Evolutionary conservation across 2,329 filamentous ascomycete species (phyloP).

Genomic region (Fusarium nematophilum): DNA sequence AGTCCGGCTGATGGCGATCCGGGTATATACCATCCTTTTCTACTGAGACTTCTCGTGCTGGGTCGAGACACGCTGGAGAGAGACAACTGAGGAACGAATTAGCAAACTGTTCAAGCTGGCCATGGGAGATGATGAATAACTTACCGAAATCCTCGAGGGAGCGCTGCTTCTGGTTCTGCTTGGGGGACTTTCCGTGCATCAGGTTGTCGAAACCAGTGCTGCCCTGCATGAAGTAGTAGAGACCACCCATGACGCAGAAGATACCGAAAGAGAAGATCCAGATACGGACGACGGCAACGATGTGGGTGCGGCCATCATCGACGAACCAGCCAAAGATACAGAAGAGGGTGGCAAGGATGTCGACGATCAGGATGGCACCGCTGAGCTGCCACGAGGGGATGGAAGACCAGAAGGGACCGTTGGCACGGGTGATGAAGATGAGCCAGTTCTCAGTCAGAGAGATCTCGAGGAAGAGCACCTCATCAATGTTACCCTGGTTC

Average conservation of each 20-base stretch:
- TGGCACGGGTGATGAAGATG: conserved; percentile 95
- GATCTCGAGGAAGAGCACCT: conserved; percentile 89
- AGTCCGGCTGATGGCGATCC: conserved; percentile 50
- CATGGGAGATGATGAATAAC: conserved; percentile 48
- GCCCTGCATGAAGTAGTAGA: conserved; percentile 82
- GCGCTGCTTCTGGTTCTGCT: conserved; percentile 84
- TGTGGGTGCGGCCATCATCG: conserved; percentile 71
- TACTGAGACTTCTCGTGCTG: conserved; percentile 91
- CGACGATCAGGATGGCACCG: conserved; percentile 82
- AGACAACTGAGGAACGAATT: conserved; percentile 76
- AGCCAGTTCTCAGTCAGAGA: conserved; percentile 95
- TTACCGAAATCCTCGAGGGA: conserved; percentile 90
- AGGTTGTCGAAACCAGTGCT: conserved; percentile 88
- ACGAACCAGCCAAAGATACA: conserved; percentile 87
- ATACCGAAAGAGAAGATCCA: conserved; percentile 93
- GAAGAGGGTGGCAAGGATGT: conserved; percentile 87
- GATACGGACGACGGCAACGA: conserved; percentile 86
- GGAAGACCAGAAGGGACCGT: conserved; percentile 92
- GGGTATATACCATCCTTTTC: conserved; percentile 55
- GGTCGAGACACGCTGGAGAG: conserved; percentile 88
- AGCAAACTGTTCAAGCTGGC: conserved; percentile 49
- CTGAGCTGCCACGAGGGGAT: conserved; percentile 87
- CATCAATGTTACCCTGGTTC: conserved; percentile 85
- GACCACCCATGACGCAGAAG: conserved; percentile 83
- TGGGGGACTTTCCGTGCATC: conserved; percentile 89